These are phyloP conservation scores for Debaryomyces castellii DNA, from an alignment of 805 yeast genomes.

Conservation along the genomic window DNA sequence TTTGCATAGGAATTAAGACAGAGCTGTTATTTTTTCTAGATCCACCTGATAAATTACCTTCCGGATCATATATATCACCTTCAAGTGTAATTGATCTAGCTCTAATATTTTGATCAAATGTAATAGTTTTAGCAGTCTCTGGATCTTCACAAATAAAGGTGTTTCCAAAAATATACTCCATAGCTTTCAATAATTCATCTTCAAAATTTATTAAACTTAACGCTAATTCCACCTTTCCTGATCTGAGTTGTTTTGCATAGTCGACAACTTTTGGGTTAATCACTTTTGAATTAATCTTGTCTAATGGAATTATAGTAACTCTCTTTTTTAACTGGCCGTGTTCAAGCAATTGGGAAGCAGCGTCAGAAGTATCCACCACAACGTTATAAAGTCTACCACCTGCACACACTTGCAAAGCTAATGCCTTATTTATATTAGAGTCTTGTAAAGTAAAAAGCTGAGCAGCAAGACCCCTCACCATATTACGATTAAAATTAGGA, in stretches of 20 bases:
- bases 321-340: slow-evolving; percentile 75
- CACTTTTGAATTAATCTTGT: slow-evolving; percentile 68
- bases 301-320: slow-evolving; percentile 89
- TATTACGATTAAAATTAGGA: slow-evolving; percentile 53
- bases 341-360: slow-evolving; percentile 81
- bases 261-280: slow-evolving; percentile 52
- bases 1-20: slow-evolving; percentile 63
- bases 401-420: slow-evolving; percentile 90
- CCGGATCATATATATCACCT: slow-evolving; percentile 95
- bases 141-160: slow-evolving; percentile 89
- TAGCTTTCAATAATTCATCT: slow-evolving; percentile 68
- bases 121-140: slow-evolving; percentile 82
- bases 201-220: slow-evolving; percentile 76
- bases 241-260: slow-evolving; percentile 74
- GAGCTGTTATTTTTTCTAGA: slow-evolving; percentile 63
- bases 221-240: slow-evolving; percentile 88
- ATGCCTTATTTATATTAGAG: slow-evolving; percentile 56
- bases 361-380: slow-evolving; percentile 82
- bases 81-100: slow-evolving; percentile 84
- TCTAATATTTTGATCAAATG: slow-evolving; percentile 78
- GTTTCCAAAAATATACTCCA: slow-evolving; percentile 88
- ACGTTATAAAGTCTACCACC: slow-evolving; percentile 89
- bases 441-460: slow-evolving; percentile 70
- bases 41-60: slow-evolving; percentile 96
- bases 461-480: slow-evolving; percentile 88